Percentiles rank a stretch among this genome's conserved stretches.
Evolutionary conservation across 2,329 filamentous ascomycete species (phyloP).

Genomic region (Macrophomina pseudophaseolina): DNA sequence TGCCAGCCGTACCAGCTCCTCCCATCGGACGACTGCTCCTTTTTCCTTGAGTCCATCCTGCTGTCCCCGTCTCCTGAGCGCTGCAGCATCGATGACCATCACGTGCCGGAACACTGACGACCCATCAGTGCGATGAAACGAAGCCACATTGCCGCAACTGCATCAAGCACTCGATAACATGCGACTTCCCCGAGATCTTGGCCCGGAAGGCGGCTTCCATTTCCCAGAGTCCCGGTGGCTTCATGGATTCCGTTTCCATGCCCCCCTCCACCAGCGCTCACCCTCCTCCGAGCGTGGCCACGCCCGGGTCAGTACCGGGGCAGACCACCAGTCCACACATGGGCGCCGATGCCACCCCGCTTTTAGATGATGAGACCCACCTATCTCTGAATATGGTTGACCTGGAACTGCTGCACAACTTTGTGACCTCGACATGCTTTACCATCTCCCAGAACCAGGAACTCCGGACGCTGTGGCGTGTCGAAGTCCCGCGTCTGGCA

Average conservation of each 20-base stretch:
- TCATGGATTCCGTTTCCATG: neutral
- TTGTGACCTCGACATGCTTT: slow-evolving; percentile 36
- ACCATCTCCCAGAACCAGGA: slow-evolving; percentile 33
- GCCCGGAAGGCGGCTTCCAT: slow-evolving; percentile 14
- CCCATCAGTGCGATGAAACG: slow-evolving; percentile 38
- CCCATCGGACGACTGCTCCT: neutral
- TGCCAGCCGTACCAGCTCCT: neutral
- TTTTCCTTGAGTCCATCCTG: neutral
- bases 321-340: neutral
- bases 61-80: neutral
- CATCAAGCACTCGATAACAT: slow-evolving; percentile 37
- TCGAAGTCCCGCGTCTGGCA: slow-evolving; percentile 39
- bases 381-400: slow-evolving; percentile 28
- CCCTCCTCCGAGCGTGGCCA: neutral
- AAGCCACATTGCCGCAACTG: slow-evolving; percentile 40
- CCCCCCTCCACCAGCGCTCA: neutral
- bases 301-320: neutral
- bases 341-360: neutral
- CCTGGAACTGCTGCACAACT: slow-evolving; percentile 41
- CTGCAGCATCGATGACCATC: neutral
- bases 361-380: slow-evolving; percentile 16
- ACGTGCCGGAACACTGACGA: slow-evolving; percentile 11
- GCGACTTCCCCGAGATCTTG: slow-evolving; percentile 33
- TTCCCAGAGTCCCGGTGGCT: neutral
- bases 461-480: slow-evolving; percentile 32